Base-by-base conservation (phyloP, 75 land plant genomes). In the Sequoiadendron giganteum region DNA sequence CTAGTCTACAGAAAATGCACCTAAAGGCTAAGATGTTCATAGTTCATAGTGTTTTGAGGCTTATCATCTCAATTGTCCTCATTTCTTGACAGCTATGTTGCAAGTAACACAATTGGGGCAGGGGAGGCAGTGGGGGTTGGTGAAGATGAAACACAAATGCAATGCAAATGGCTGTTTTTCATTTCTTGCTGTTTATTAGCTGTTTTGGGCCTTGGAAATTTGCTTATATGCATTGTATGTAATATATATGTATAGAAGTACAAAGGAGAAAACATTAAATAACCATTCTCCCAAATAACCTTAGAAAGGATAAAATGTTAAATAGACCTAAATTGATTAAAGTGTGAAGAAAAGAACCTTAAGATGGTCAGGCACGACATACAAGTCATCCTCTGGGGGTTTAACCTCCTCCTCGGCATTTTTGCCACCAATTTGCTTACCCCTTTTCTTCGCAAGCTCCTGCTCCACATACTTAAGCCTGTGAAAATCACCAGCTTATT, bases 401-500 rank as follows among this genome's bases (percentile, higher is more conserved):
- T 93, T 94, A 49, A 88, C 61, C 78, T 95, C 95, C 68, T 77
- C 91, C 85, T 95, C 99, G 14, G 56, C 91, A 90, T 90, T 87
- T 45, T 93, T 87, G 8, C 86, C 89, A 11, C 85, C 55, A 77
- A 94, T 86, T 9, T 88, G 93, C 87, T 91, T 93, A 3, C 99
- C 99, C 72, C 95, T 92, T 87, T 90, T 95, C 94, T 97, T 98
- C 18, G 99, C 99, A 65, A 98, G 86, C 85, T 97, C 97, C 95
- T 95, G 95, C 89, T 98, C 99, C 77, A 98, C 91, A 88, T 96
- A 98, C 78, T 92, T 96, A 80, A 97, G 70, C 99, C 99, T 98
- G 86, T 85, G 77, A 10, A 25, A 65, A 65, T 7, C n/a, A 65
- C 70, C 70, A 25, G 70, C 70, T 25, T 65, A 21, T 28, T 25